These are phyloP conservation scores for Wakefieldia striispora DNA, from an alignment of 768 basidiomycete species.

Conservation along the genomic window DNA sequence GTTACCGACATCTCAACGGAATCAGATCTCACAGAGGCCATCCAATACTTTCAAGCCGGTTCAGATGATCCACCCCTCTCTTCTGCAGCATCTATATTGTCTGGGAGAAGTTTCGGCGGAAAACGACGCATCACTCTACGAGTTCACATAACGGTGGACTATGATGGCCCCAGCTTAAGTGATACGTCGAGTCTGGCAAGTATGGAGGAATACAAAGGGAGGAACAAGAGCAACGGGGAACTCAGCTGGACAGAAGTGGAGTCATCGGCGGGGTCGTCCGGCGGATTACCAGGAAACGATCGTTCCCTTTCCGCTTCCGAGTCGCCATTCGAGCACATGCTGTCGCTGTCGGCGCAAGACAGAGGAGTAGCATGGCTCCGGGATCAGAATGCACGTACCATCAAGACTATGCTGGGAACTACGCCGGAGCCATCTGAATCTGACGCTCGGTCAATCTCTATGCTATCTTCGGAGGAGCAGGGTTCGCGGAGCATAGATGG, in stretches of 20 bases:
- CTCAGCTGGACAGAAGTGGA: conserved; percentile 46
- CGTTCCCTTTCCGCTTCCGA: conserved; percentile 36
- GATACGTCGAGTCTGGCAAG: conserved; percentile 84
- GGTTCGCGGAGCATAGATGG: conserved; percentile 46
- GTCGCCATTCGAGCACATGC: conserved; percentile 38
- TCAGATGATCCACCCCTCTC: conserved; percentile 68
- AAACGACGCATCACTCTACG: conserved; percentile 77
- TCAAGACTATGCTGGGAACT: conserved; percentile 58
- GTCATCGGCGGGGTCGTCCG: conserved; percentile 35
- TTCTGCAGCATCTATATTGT: conserved; percentile 72
- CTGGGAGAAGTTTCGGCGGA: conserved; percentile 58
- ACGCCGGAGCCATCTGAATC: conserved; percentile 57
- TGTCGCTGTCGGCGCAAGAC: conserved; percentile 50
- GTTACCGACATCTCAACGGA: conserved; percentile 67
- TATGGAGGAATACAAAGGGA: conserved; percentile 64
- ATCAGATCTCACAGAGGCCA: conserved; percentile 78
- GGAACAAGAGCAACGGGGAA: conserved; percentile 54
- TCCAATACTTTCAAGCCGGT: conserved; percentile 80
- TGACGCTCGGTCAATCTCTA: conserved; percentile 46
- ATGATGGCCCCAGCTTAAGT: conserved; percentile 87
- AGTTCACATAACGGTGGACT: conserved; percentile 79
- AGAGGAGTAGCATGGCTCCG: conserved; percentile 79
- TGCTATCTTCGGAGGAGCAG: conserved; percentile 29
- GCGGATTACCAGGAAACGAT: conserved; percentile 56
- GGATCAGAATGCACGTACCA: conserved; percentile 72